Base-by-base conservation (phyloP, 106 monocot genomes). In the Narthecium ossifragum region DNA sequence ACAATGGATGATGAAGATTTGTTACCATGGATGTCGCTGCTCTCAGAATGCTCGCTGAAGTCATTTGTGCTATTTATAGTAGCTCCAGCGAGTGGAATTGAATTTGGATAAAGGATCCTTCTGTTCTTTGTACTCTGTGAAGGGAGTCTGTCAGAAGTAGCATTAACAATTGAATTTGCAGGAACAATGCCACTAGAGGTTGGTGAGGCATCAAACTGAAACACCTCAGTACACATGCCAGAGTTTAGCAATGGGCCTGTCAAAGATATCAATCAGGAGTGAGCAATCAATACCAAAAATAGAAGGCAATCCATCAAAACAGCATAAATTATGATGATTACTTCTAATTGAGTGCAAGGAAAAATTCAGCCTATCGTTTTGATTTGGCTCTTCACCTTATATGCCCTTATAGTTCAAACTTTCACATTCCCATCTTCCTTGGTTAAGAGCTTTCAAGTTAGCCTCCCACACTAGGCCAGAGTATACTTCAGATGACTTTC, bases 191-290 rank as follows among this genome's bases (percentile, higher is more conserved):
- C 78, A 48, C 73, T 43, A 46, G 74, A 26, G 31, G 71, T 26
- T 45, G 65, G 64, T 3, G 92, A 78, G 18, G 71, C 73, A 26
- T 98, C 90, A 69, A 90, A 90, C 64, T 79, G 84, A 54, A 98
- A 98, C 23, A 90, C 87, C 70, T 98, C 90, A 36, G 81, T 98
- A 80, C 96, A 98, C 71, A 90, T 84, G 24, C 96, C 96, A 34
- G 96, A 98, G 53, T 73, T 87, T 61, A 90, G 67, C 46, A 90
- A 57, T 26, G 90, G 84, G 11, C 96, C 90, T 98, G 81, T 57
- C 17, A 70, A 66, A 81, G n/a, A n/a, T n/a, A n/a, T n/a, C n/a
- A n/a, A n/a, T n/a, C n/a, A n/a, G n/a, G n/a, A n/a, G n/a, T n/a
- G n/a, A n/a, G n/a, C n/a, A n/a, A n/a, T n/a, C n/a, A n/a, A n/a